Evolutionary conservation across 768 basidiomycete genomes (phyloP), one percentile per base, ranked within the genome.

Genomic region (Calocybe gangraenosa): DNA sequence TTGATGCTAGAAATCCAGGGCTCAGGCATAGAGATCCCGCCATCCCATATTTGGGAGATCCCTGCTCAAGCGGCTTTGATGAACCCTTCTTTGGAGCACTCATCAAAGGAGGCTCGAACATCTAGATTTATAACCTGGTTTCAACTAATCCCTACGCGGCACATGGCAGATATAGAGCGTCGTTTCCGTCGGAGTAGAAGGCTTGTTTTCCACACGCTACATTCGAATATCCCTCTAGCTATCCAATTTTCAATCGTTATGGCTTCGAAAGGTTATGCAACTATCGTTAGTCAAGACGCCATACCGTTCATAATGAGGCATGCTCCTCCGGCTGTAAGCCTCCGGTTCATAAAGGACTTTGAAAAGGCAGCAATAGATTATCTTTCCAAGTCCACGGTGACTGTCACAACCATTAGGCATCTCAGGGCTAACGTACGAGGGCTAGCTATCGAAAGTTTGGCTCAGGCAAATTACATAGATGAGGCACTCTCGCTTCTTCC

Each of bases 401-500:
- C 23, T 25, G 38, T 37, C 22, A n/a, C n/a, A n/a, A n/a, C n/a
- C n/a, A n/a, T n/a, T n/a, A n/a, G 50, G 30, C n/a, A 17, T 47
- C 33, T 19, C 47, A 37, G 47, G 33, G 44, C 50, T 40, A 22
- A 52, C 44, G 42, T 74, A 58, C 61, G 69, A 28, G 58, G 60
- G n/a, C 35, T 64, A 10, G 71, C 71, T 2, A 58, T 84, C 17
- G 63, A 68, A 37, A 63, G 58, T 8, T 65, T 78, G 15, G 69
- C 69, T 7, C 50, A 60, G 11, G 58, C 64, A 3, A 67, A 69
- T 13, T 64, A 69, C 22, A 42, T 67, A 1, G 58, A 66, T 0
- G 65, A 65, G 15, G 79, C 80, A 2, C 28, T 79, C n/a, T 39
- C 52, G n/a, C 58, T 81, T 34, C 54, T 79, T n/a, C 71, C 70